Percentiles rank a stretch among this genome's conserved stretches.
Evolutionary conservation across 768 basidiomycete species (phyloP).

Genomic region (Paxillus ammoniavirescens): DNA sequence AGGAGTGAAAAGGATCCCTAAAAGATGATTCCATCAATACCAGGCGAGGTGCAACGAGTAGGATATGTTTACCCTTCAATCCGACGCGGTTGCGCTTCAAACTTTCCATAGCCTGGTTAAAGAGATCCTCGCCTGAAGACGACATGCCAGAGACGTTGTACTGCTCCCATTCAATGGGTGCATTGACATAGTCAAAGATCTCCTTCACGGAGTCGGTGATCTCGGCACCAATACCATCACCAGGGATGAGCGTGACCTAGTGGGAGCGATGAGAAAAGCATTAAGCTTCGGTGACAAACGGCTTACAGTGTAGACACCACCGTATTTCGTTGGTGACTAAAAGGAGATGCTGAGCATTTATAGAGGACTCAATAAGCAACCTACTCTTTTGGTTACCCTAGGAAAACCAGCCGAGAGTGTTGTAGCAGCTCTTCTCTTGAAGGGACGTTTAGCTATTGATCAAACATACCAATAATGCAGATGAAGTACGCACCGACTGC

Average conservation of each 20-base stretch:
- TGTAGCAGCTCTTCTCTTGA: constrained; percentile 61
- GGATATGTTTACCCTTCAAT: constrained; percentile 74
- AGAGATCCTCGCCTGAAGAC: constrained; percentile 88
- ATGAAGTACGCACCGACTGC: constrained; percentile 48
- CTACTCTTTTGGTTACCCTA: constrained; percentile 66
- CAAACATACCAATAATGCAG: neutral
- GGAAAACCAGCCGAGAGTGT: constrained; percentile 80
- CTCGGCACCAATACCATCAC: constrained; percentile 96
- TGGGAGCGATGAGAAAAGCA: constrained; percentile 21
- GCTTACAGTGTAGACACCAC: constrained; percentile 86
- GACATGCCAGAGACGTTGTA: constrained; percentile 98
- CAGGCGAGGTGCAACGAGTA: neutral
- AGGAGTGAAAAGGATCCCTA: constrained; percentile 98
- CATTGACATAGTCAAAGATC: constrained; percentile 96
- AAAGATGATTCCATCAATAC: constrained; percentile 3
- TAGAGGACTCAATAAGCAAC: constrained; percentile 21
- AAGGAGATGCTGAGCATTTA: constrained; percentile 9
- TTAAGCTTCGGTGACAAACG: constrained; percentile 6
- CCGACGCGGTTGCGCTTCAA: constrained; percentile 97
- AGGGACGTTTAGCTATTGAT: constrained; percentile 2
- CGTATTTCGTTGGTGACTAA: constrained; percentile 87
- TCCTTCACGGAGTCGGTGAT: constrained; percentile 99
- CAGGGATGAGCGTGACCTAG: constrained; percentile 95
- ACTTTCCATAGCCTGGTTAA: constrained; percentile 97
- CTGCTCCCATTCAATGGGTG: constrained; percentile 99